Evolutionary conservation across 2,329 filamentous ascomycete genomes (phyloP), one percentile per base, ranked within the genome.

Genomic region (Colletotrichum shisoi): DNA sequence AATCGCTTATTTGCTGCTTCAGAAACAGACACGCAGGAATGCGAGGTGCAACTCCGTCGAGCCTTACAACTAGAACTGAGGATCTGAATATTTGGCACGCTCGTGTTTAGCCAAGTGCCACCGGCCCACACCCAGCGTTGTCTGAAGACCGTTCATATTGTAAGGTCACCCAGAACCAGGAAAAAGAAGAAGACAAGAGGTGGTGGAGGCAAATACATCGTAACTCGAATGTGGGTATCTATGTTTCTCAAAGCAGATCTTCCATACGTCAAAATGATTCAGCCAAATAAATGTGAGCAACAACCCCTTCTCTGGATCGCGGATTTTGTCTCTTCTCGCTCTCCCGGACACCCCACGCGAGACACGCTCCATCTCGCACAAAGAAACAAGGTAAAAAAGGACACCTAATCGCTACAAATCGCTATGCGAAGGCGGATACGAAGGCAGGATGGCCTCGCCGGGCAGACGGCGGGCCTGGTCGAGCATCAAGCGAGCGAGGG

Each of bases 191-290:
- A 0, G 4, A 4, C 0, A 24, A 4, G 15, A 17, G 17, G 17
- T 11, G 17, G 17, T 11, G n/a, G 17, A 4, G 21, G 11, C 12
- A 4, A 13, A 21, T 7, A 13, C 27, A 31, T 34, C 21, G 34
- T 42, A 21, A 34, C 12, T 53, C 21, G 11, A 44, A 42, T 53
- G 17, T 51, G 57, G 64, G 64, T 67, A 67, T 67, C 64, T 64
- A 54, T 67, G 63, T 67, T 59, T 63, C 40, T 57, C 42, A 46
- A 53, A 52, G 24, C 46, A 37, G 34, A 51, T 19, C 17, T 34
- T 40, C 9, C 40, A 46, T 31, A n/a, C 27, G 17, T 54, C 4
- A 42, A 53, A 45, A 24, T 8, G 6, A 27, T 15, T 21, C 48
- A 17, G 49, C 31, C 31, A 21, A 5, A 37, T 21, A 19, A 7